Evolutionary conservation across 371 early-diverging fungal species (phyloP), one percentile per base, ranked within the genome.

Genomic region (Mortierella sp.): DNA sequence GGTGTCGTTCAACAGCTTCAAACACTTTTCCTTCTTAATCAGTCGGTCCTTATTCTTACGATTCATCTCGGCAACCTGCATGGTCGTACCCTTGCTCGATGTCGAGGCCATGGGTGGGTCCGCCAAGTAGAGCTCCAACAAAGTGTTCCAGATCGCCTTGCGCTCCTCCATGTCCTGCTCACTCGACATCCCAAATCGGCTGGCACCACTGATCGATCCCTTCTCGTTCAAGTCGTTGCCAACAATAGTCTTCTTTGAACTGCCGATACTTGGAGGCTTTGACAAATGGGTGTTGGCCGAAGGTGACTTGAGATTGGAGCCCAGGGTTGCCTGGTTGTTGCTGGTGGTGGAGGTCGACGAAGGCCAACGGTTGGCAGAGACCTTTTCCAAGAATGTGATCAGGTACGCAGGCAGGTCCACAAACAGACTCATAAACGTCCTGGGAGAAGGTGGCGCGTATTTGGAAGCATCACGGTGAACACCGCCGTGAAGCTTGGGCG

Each of bases 51-150:
- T 86, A 70, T 78, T 76, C 76, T 72, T 80, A 57, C 85, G 85
- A 44, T 83, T 87, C 75, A 87, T 78, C 11, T 86, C 86, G 0
- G 89, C 80, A 46, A 81, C 88, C 13, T 74, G 72, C 81, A 89
- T 79, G 64, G 76, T 83, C 34, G 72, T 75, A 64, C 76, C 75
- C 79, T 80, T 85, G 84, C 72, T 82, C 73, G 24, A 55, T 55
- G 74, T 76, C 0, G 73, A 69, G 3, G 72, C 55, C 46, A 72
- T 73, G 1, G 82, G 85, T 9, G 87, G 82, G 67, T 93, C 92
- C 75, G 92, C 91, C 79, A 98, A 85, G 77, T 97, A 96, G n/a
- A 98, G 91, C 79, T 98, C 98, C 79, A 98, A 81, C 40, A 98
- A 88, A 0, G 98, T 97, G 78, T 96, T 95, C 95, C 97, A 97